A percentile compares a stretch with the other conserved stretches of the same genome.
phyloP scores from a whole-genome alignment of 139 green algal species.

The Ettlia oleoabundans region DNA sequence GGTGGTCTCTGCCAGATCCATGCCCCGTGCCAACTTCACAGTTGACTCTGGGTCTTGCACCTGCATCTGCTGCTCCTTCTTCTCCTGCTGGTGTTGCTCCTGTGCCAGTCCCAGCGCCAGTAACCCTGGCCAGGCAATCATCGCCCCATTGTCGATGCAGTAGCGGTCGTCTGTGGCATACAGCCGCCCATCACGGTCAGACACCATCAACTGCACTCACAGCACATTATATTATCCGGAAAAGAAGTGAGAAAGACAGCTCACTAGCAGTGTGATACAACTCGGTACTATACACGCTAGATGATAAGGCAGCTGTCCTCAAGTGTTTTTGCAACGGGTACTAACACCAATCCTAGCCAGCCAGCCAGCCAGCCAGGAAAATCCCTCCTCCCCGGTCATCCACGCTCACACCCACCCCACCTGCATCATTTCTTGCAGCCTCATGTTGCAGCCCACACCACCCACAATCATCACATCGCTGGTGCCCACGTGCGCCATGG shows the following conservation, averaged over 20 bases:
- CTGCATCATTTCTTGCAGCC: conserved; percentile 89
- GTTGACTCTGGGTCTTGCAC: neutral
- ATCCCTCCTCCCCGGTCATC: neutral
- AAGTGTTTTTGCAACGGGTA: too few relatives aligned
- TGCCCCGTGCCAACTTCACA: neutral
- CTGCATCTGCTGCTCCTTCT: neutral
- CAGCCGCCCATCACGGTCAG: conserved; percentile 74
- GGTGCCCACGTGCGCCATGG: conserved; percentile 86
- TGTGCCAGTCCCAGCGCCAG: conserved; percentile 68
- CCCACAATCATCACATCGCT: conserved; percentile 90
- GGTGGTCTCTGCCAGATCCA: conserved; percentile 66
- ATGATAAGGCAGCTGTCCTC: too few relatives aligned
- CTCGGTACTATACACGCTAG: too few relatives aligned
- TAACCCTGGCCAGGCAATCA: conserved; percentile 94
- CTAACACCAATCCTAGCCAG: too few relatives aligned
- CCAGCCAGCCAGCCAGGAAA: too few relatives aligned
- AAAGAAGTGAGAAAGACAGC: too few relatives aligned
- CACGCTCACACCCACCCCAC: conserved; percentile 8
- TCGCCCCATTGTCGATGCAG: conserved; percentile 96
- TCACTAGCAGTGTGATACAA: too few relatives aligned
- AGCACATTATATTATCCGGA: too few relatives aligned
- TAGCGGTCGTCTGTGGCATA: conserved; percentile 83
- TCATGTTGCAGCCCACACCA: conserved; percentile 91
- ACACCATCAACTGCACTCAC: conserved; percentile 49
- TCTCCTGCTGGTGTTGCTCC: neutral